These are phyloP conservation scores for Arthrinium phaeospermum DNA, from an alignment of 2,329 filamentous ascomycete genomes.

Conservation along the genomic window DNA sequence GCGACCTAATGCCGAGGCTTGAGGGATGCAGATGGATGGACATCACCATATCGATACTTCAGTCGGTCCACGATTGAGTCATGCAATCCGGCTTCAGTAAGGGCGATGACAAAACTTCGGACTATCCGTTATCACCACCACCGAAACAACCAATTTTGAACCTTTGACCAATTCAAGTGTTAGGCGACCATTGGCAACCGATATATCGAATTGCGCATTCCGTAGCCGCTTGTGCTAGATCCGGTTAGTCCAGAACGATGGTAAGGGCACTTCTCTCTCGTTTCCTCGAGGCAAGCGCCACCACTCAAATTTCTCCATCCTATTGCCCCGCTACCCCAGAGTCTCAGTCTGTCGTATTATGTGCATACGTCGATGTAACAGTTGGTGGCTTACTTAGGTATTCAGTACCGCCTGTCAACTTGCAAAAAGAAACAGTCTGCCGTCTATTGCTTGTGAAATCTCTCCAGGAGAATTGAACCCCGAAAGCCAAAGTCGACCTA, in stretches of 20 bases:
- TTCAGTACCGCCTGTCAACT: neutral
- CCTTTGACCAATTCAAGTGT: too few relatives aligned
- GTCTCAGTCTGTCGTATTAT: neutral
- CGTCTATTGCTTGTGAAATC: neutral
- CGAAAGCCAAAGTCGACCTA: neutral
- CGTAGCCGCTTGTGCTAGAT: too few relatives aligned
- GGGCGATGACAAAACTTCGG: too few relatives aligned
- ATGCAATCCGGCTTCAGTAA: neutral
- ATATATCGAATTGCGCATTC: too few relatives aligned
- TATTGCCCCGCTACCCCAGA: neutral
- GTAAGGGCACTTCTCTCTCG: too few relatives aligned
- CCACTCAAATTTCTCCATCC: neutral
- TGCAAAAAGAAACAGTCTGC: neutral
- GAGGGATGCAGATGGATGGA: neutral
- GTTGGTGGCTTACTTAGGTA: neutral
- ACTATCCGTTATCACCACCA: neutral
- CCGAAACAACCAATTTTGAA: too few relatives aligned
- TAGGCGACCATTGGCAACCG: too few relatives aligned
- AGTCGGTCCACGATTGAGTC: constrained; percentile 10
- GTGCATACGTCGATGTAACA: neutral
- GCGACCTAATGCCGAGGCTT: neutral
- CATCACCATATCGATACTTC: neutral
- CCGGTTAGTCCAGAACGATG: too few relatives aligned
- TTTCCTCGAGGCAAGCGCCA: neutral
- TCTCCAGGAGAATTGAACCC: too few relatives aligned